Conservation (phyloP, 208 protist species). For the Leishmania braziliensis region DNA sequence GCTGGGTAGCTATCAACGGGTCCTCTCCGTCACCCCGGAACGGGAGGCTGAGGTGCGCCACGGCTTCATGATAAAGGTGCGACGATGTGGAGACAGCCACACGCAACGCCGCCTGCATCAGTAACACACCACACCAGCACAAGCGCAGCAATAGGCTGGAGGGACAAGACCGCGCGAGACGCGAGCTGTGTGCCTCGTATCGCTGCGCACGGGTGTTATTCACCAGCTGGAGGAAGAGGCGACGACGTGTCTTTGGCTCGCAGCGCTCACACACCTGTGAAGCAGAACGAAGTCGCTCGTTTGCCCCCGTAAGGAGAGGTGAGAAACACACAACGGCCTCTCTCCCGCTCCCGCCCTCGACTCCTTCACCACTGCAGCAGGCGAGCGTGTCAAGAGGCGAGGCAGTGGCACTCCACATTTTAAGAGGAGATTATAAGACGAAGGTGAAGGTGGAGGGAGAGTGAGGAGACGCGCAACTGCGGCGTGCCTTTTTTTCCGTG, state of each 20-base stretch:
- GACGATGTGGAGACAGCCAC: conserved; percentile 32
- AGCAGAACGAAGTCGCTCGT: not conserved
- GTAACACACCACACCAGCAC: not conserved
- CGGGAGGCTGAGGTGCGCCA: conserved; percentile 34
- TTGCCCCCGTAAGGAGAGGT: not conserved
- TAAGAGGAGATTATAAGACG: not conserved
- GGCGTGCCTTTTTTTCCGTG: not conserved
- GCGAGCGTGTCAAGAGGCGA: not conserved
- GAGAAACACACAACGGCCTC: not conserved
- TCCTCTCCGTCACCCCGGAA: conserved; percentile 12
- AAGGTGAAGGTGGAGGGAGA: not conserved
- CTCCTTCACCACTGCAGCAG: not conserved
- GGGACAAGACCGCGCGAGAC: not conserved
- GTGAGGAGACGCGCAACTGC: not conserved
- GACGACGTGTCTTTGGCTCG: not conserved
- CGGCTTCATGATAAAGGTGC: conserved; percentile 31
- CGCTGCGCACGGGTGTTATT: not conserved
- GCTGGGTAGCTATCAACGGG: conserved; percentile 17
- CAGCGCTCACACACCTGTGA: not conserved
- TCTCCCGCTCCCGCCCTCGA: not conserved
- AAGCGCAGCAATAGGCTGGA: not conserved
- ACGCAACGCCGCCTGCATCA: conserved; percentile 29
- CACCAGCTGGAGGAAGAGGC: not conserved
- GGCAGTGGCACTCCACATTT: not conserved
- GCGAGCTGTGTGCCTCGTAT: not conserved